Evolutionary conservation across 345 rosid species (phyloP), one percentile per base, ranked within the genome.

Genomic region (Camelina sativa): DNA sequence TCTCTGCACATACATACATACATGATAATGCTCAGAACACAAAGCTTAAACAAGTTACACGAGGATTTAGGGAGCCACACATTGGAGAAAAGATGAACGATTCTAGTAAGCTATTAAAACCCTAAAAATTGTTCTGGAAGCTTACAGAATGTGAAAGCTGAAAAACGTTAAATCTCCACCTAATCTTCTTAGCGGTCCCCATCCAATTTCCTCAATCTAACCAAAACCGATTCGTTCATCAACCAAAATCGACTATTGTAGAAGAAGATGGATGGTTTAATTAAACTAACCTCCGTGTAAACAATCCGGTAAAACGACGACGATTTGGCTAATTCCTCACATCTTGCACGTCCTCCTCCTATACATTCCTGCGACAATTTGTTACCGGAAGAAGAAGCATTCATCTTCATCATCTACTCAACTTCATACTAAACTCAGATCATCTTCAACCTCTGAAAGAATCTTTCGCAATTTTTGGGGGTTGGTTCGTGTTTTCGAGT

Each of bases 181-280:
- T 65, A 86, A 69, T 52, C 79, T 76, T 43, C 82, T 80, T 17
- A 90, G 77, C 60, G 84, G 82, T 67, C 86, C 92, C 96, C 96
- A 90, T 73, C 98, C 98, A 76, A 90, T 68, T 74, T 92, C 96
- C 73, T 90, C 98, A 57, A 90, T 85, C 96, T 92, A 86, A 55
- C 51, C 43, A 71, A 0, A 50, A 3, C 57, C 9, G 9, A 74
- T 1, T 74, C 51, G 58, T 34, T 50, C 40, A 37, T 8, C 40
- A 37, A 37, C 41, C 41, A 37, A 41, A 17, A 54, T n/a, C 10
- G 32, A 1, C 4, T 7, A 25, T 52, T 34, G 30, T 17, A 0
- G n/a, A 28, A 1, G 13, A 37, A 34, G 56, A 44, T 34, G 16
- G 68, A 68, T 53, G 5, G 30, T 0, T 28, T 4, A 46, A 25